A percentile compares a stretch with the other conserved stretches of the same genome.
phyloP scores from a whole-genome alignment of 208 protist species.

The Endotrypanum monterogeii region DNA sequence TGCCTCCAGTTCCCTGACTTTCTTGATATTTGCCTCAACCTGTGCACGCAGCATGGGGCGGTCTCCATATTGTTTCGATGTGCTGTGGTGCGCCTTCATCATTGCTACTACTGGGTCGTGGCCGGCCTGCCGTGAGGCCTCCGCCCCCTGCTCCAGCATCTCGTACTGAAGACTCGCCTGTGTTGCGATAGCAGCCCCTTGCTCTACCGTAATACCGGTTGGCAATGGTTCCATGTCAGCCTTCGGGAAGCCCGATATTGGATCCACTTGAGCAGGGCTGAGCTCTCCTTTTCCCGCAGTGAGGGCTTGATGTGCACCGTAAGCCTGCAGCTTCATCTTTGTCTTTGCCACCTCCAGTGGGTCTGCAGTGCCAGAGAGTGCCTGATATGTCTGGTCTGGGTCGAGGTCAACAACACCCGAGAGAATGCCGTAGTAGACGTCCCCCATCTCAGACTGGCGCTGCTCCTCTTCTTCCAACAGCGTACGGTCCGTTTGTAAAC shows the following conservation, averaged over 20 bases:
- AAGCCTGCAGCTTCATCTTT: conserved; percentile 86
- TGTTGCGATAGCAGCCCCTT: conserved; percentile 72
- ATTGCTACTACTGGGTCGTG: conserved; percentile 56
- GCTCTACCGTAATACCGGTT: conserved; percentile 85
- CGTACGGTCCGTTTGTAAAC: conserved; percentile 53
- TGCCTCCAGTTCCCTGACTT: conserved; percentile 56
- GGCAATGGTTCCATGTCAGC: conserved; percentile 74
- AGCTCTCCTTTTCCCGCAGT: conserved; percentile 34
- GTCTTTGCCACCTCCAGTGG: conserved; percentile 84
- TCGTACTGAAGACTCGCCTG: conserved; percentile 80
- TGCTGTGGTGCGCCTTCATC: conserved; percentile 61
- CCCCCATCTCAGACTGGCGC: conserved; percentile 82
- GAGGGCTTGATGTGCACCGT: conserved; percentile 71
- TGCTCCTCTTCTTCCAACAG: conserved; percentile 78
- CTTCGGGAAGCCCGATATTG: conserved; percentile 78
- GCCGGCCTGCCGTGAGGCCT: conserved; percentile 63
- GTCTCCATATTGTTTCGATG: conserved; percentile 67
- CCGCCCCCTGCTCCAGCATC: conserved; percentile 72
- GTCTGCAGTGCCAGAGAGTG: conserved; percentile 81
- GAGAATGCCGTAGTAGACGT: conserved; percentile 78
- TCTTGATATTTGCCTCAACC: conserved; percentile 72
- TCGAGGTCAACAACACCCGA: conserved; percentile 83
- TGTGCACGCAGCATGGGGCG: conserved; percentile 60
- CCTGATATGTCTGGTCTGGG: conserved; percentile 86
- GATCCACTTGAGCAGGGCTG: conserved; percentile 52